phyloP scores from a whole-genome alignment of 2,329 filamentous ascomycete species.

The Fusarium tupiense region DNA sequence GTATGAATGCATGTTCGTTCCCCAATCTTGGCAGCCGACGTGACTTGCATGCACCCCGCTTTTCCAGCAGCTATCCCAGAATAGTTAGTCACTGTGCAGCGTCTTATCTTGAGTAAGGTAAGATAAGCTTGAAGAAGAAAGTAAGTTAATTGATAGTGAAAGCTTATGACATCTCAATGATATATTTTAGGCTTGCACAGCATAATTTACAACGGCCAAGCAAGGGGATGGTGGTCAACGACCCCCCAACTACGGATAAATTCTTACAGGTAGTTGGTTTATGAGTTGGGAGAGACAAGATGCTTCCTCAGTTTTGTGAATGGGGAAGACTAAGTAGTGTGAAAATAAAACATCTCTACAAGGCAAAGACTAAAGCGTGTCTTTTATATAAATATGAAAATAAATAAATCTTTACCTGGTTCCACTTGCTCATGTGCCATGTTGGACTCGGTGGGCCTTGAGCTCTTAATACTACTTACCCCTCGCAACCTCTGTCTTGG shows the following conservation, averaged over 20 bases:
- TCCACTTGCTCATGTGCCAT: neutral
- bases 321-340: too few relatives aligned
- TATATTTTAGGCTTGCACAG: neutral
- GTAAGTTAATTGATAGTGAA: neutral
- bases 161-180: neutral
- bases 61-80: neutral
- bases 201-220: too few relatives aligned
- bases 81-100: neutral
- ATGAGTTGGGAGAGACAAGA: fast-evolving
- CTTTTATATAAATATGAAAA: too few relatives aligned
- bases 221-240: too few relatives aligned
- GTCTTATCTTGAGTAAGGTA: neutral
- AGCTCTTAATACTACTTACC: neutral
- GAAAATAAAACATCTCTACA: too few relatives aligned
- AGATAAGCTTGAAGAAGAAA: neutral
- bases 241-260: too few relatives aligned
- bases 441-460: neutral
- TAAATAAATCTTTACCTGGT: neutral
- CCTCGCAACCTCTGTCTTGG: neutral
- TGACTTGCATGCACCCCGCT: neutral
- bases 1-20: neutral
- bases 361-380: too few relatives aligned
- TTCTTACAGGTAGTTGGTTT: fast-evolving
- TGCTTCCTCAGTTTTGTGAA: fast-evolving
- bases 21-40: neutral